Evolutionary conservation across 768 basidiomycete genomes (phyloP), one percentile per base, ranked within the genome.

Genomic region (Coprinellus micaceus): DNA sequence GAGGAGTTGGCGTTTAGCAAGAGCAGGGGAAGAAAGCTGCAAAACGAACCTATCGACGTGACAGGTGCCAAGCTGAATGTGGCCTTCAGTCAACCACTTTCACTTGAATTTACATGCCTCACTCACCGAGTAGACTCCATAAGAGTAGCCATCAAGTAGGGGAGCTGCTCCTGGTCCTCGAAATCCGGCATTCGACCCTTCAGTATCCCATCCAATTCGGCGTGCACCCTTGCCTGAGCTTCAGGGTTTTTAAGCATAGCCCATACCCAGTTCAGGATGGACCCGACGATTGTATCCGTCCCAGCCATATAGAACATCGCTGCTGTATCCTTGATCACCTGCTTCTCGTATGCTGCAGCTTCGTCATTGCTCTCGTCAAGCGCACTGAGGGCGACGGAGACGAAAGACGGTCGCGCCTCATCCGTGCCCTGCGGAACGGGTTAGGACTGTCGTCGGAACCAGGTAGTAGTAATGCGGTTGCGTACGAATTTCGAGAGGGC

Each of bases 191-290:
- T 64, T 7, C 75, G 64, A 10, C 66, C 65, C 9, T 57, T 57
- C 12, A 79, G 53, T 5, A 75, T 69, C 0, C 58, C 43, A 40
- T 77, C 76, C n/a, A 79, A 56, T 56, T 77, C 77, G n/a, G 62
- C 63, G 37, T 77, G 74, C 1, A 72, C 74, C 41, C 67, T 68
- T 40, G 54, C 60, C 60, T 74, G 72, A 0, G 67, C 67, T 2
- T 76, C 72, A 1, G 77, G 78, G 58, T 74, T 63, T 19, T 66
- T 63, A 0, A 72, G 61, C 74, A 79, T 75, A 1, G 71, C 74
- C 5, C 75, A 67, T 28, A 78, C 52, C 56, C 79, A 75, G 11
- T 58, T 59, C 21, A 61, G 62, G 12, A 70, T 62, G 3, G 64
- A 59, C 1, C 67, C 65, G 1, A 67, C 55, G 2, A 66, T 70